Percentiles rank a stretch among this genome's conserved stretches.
Evolutionary conservation across 176 grass and related monocot species (phyloP).

Genomic region (Bonia amplexicaulis): DNA sequence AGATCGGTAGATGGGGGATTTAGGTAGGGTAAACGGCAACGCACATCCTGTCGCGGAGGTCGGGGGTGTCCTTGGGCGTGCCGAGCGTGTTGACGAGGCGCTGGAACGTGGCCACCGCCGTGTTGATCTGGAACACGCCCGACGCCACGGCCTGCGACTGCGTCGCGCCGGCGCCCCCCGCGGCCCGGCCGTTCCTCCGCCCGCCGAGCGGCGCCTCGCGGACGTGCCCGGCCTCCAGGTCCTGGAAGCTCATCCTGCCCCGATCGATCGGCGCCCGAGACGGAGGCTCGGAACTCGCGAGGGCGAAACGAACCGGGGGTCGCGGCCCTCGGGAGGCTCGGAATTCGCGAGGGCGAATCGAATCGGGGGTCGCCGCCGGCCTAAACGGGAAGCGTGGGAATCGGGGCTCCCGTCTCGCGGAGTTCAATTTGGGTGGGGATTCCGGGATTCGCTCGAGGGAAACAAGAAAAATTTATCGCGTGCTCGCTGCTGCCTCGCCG

Average conservation of each 20-base stretch:
- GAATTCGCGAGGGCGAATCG: background rate
- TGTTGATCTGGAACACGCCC: slow-evolving; percentile 94
- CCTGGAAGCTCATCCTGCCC: slow-evolving; percentile 86
- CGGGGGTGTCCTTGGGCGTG: slow-evolving; percentile 94
- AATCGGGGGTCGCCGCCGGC: background rate
- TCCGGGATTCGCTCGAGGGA: slow-evolving; percentile 19
- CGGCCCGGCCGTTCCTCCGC: background rate
- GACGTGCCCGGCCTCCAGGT: slow-evolving; percentile 73
- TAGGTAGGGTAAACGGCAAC: background rate
- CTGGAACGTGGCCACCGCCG: slow-evolving; percentile 77
- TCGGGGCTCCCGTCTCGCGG: slow-evolving; percentile 1
- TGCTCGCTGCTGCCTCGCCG: too few relatives aligned
- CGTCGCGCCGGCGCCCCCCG: slow-evolving; percentile 32
- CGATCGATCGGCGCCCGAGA: background rate
- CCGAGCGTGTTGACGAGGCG: slow-evolving; percentile 94
- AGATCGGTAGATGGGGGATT: background rate
- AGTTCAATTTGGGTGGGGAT: slow-evolving; percentile 8
- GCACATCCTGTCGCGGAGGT: slow-evolving; percentile 88
- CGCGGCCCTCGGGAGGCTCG: background rate
- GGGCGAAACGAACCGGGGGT: background rate
- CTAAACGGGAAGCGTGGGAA: slow-evolving; percentile 3
- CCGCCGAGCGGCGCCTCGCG: slow-evolving; percentile 22
- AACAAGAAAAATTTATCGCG: background rate
- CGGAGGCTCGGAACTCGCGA: background rate
- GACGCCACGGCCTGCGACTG: slow-evolving; percentile 86